Base-by-base conservation (phyloP, 805 yeast genomes). In the Myxozyma kluyveri region DNA sequence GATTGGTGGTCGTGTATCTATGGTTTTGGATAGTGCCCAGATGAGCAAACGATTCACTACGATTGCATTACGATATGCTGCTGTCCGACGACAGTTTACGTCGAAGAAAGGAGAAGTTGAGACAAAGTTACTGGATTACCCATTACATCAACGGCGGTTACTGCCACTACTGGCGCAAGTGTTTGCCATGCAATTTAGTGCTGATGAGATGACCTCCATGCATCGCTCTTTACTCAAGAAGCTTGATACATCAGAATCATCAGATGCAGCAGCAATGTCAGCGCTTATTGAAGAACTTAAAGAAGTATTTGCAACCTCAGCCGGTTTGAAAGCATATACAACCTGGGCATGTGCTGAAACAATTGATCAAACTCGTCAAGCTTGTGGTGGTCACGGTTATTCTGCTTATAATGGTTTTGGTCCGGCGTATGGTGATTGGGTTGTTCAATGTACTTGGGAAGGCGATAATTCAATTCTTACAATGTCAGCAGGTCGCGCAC, bases 381-480 rank as follows among this genome's bases (percentile, higher is more conserved):
- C 95, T 1, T 89, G 96, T 70, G 96, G 97, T 68, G 97, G 97
- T 29, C 96, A 87, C 70, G 97, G 97, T 37, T 90, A 90, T 72
- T 88, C 95, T 22, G 81, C 89, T n/a, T 90, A 90, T 70, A 81
- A 88, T 59, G 96, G 90, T 1, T 86, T 90, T 67, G 96, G 95
- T 37, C 87, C 84, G 67, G 89, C 89, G 10, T 88, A 81, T 73
- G 78, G 79, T 57, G 97, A 90, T 69, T 91, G 95, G 88, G 96
- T 86, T n/a, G 96, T 90, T 37, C 96, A 90, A 72, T 89, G 96
- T 71, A 90, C 97, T 18, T 90, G 97, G 97, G 97, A 90, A 74
- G 97, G 97, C 69, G 97, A 90, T 70, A 90, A 90, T 74, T 89
- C 83, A 64, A 84, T 90, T 40, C 75, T 90, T 59, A 86, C 89